Conservation (phyloP, 768 basidiomycete genomes). For the Suillus hirtellus region DNA sequence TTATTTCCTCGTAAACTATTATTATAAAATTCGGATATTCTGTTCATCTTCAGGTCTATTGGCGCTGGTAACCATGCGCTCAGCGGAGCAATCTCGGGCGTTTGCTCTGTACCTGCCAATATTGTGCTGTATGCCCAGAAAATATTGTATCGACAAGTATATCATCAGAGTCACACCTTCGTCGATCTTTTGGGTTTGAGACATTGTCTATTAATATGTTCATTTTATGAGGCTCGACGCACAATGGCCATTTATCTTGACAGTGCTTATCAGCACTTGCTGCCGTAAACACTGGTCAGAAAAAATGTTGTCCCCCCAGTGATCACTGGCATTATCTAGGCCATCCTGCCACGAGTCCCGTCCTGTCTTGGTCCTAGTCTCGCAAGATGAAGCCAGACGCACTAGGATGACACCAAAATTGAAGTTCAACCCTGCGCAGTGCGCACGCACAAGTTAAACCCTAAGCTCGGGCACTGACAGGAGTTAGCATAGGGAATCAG, state of each 20-base stretch:
- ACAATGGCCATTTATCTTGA: neutral
- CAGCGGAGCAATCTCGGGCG: neutral
- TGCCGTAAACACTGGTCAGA: neutral
- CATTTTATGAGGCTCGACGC: neutral
- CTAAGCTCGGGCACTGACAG: neutral
- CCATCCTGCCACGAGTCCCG: neutral
- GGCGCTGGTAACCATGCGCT: neutral
- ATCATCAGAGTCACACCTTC: neutral
- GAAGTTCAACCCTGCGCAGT: neutral
- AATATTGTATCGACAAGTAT: neutral
- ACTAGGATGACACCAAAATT: neutral
- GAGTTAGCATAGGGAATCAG: neutral
- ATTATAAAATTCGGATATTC: neutral
- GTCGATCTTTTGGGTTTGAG: neutral
- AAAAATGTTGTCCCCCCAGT: neutral
- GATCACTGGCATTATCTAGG: neutral
- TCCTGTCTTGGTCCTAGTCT: neutral
- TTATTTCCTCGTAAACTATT: slow-evolving; percentile 4
- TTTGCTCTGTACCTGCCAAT: neutral
- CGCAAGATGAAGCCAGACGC: neutral
- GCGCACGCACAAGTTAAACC: neutral
- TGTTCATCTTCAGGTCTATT: neutral
- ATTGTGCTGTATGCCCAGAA: neutral
- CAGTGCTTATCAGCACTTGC: neutral
- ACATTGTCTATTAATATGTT: neutral